Evolutionary conservation across 345 rosid species (phyloP).

Genomic region (Chamaenerion angustifolium): DNA sequence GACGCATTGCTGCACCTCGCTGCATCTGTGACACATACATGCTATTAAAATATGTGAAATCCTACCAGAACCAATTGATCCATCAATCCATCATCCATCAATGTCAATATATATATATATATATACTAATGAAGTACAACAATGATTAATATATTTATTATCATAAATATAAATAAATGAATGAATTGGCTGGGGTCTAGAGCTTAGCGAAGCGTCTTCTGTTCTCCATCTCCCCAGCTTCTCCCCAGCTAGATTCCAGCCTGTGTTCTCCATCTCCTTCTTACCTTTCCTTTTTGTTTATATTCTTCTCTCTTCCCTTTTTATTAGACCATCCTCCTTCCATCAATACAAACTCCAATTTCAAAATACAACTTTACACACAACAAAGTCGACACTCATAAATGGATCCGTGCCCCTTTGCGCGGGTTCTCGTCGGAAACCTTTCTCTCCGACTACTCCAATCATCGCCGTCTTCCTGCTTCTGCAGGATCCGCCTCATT

Average conservation of each 20-base stretch:
- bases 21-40: no score
- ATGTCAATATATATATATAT: no score
- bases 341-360: neutral
- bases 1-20: no score
- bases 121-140: neutral
- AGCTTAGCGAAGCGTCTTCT: neutral
- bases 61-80: no score
- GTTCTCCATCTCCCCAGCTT: neutral
- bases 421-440: conserved; percentile 66
- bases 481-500: conserved; percentile 55
- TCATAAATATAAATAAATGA: neutral
- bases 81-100: no score
- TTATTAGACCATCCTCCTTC: conserved; percentile 1
- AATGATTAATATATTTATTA: no score
- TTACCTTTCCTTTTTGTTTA: neutral
- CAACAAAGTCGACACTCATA: no score
- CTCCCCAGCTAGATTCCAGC: conserved; percentile 70
- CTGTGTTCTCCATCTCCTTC: conserved; percentile 17
- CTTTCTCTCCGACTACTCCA: conserved; percentile 51
- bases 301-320: neutral
- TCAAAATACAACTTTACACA: neutral
- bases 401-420: conserved; percentile 97
- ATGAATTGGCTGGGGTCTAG: conserved; percentile 2
- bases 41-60: no score
- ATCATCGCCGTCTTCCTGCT: conserved; percentile 26